Percentiles rank a stretch among this genome's conserved stretches.
phyloP scores from a whole-genome alignment of 2,329 filamentous ascomycete genomes.

The Penicillium digitatum region DNA sequence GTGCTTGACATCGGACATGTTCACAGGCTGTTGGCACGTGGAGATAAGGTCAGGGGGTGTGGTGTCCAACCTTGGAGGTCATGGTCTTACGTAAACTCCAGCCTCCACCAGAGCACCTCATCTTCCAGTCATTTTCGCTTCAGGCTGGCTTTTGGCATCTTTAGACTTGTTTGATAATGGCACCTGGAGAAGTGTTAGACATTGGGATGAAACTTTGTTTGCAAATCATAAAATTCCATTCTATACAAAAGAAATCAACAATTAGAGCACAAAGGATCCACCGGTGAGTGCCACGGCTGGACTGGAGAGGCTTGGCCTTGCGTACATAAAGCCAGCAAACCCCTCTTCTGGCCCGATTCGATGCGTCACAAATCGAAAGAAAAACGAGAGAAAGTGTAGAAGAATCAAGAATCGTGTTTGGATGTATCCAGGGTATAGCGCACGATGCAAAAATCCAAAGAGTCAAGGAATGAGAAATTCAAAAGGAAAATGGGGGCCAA shows the following conservation, averaged over 20 bases:
- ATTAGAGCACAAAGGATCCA: background rate
- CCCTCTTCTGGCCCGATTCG: background rate
- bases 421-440: conserved; percentile 9
- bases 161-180: background rate
- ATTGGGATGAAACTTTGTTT: background rate
- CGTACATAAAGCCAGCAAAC: background rate
- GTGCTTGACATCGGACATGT: background rate
- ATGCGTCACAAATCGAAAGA: background rate
- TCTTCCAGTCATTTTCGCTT: background rate
- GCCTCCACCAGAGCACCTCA: too few relatives aligned
- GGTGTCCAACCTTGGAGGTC: background rate
- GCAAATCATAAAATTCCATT: background rate
- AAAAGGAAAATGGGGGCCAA: background rate
- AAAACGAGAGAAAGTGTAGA: background rate
- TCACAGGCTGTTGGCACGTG: background rate
- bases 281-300: background rate
- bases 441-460: conserved; percentile 5
- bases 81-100: background rate
- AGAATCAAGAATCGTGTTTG: background rate
- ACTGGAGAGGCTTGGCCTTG: background rate
- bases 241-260: background rate
- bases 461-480: background rate
- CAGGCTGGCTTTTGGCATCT: too few relatives aligned
- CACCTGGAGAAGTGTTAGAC: background rate
- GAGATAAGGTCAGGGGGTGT: background rate